These are phyloP conservation scores for Phialophora macrospora DNA, from an alignment of 2,329 filamentous ascomycete genomes.

Conservation along the genomic window DNA sequence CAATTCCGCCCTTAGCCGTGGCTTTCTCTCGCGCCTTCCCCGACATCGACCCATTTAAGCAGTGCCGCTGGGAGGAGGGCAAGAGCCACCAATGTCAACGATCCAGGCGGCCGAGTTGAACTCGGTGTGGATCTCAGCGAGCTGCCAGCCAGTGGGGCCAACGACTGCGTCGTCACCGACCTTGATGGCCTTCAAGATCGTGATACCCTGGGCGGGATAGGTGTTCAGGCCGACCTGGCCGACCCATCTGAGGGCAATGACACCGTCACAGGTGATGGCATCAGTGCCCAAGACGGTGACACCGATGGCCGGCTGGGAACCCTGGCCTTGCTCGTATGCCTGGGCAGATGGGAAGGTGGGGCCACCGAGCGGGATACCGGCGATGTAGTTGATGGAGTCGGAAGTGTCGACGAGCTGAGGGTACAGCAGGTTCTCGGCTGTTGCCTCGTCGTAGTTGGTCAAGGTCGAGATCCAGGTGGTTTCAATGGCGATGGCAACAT, in stretches of 20 bases:
- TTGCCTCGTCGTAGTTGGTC: constrained; percentile 32
- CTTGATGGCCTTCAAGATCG: constrained; percentile 39
- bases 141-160: constrained; percentile 41
- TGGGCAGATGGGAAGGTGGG: constrained; percentile 44
- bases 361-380: constrained; percentile 40
- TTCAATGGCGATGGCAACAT: constrained; percentile 29
- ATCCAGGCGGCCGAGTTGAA: constrained; percentile 43
- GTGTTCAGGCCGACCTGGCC: constrained; percentile 34
- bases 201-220: constrained; percentile 43
- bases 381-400: constrained; percentile 42
- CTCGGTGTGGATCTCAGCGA: constrained; percentile 44
- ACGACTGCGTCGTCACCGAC: constrained; percentile 23
- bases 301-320: constrained; percentile 42
- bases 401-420: constrained; percentile 43
- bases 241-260: constrained; percentile 44
- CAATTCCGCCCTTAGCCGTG: not conserved
- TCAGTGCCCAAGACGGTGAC: constrained; percentile 40
- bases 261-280: constrained; percentile 41
- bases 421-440: constrained; percentile 37
- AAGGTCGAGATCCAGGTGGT: constrained; percentile 33
- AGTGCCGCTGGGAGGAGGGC: constrained; percentile 23
- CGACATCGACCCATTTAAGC: not conserved
- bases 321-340: constrained; percentile 42
- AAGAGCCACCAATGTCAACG: constrained; percentile 33
- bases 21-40: not conserved